Evolutionary conservation across 768 basidiomycete genomes (phyloP), one percentile per base, ranked within the genome.

Genomic region (Boletellus ananiceps): DNA sequence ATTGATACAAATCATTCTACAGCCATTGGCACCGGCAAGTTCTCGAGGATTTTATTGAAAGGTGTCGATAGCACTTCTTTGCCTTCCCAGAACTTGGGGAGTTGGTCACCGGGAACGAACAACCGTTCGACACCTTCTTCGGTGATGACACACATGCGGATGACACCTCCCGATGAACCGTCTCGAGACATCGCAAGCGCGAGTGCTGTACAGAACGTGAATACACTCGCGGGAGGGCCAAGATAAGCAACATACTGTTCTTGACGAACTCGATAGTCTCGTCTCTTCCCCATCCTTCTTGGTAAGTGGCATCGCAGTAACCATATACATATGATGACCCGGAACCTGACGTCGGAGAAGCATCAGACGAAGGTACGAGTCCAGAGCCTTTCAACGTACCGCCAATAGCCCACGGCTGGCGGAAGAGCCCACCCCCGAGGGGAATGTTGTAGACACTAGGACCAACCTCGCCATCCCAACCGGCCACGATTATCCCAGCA

Each of bases 321-420:
- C 95, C 96, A 64, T 98, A 99, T 11, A 98, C 93, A 65, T 98
- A 99, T 8, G 93, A 93, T 33, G 93, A 96, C 8, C 96, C 96
- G 44, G 93, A 95, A 21, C 92, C 88, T 92, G 56, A 25, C 16
- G 37, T 40, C 21, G 18, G 46, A 25, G 39, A 32, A 8, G 31
- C 9, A 21, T 56, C 16, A 44, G 31, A 23, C 15, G n/a, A 47
- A 8, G 35, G 34, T 2, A n/a, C 0, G 34, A 19, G 11, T 13
- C 29, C 2, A 13, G 31, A 39, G 32, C 32, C 7, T 40, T 32
- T 43, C 40, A 38, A 66, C 81, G 36, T 62, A 89, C 93, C 93
- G 68, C 94, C 96, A 55, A 99, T 98, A 41, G 95, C 92, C 96
- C 96, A 99, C 7, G 95, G 94, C 59, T 95, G 94, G 52, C 89